phyloP scores from a whole-genome alignment of 768 basidiomycete genomes.

The Boletus subparvulus region DNA sequence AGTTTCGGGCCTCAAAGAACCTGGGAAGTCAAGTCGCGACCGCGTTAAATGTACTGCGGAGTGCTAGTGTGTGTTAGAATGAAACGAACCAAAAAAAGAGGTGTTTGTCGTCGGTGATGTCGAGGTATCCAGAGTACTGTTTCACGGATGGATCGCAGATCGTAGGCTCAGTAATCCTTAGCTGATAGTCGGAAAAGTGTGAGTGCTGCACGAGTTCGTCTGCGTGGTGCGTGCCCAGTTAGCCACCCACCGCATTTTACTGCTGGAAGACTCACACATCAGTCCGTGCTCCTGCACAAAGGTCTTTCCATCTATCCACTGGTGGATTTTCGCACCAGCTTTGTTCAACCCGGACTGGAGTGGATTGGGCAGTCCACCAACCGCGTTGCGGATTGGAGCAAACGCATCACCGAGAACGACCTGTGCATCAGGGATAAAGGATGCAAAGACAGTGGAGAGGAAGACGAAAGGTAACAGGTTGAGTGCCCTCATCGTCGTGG shows the following conservation, averaged over 20 bases:
- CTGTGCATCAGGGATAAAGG: slow-evolving; percentile 43
- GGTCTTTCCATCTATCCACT: slow-evolving; percentile 64
- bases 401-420: slow-evolving; percentile 39
- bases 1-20: slow-evolving; percentile 85
- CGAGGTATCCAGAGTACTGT: slow-evolving; percentile 82
- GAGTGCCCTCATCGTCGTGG: slow-evolving; percentile 41
- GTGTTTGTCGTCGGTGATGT: slow-evolving; percentile 75
- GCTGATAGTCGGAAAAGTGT: slow-evolving; percentile 49
- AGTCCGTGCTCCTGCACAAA: slow-evolving; percentile 72
- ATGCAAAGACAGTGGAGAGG: slow-evolving; percentile 38
- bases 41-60: neutral
- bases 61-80: neutral
- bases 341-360: slow-evolving; percentile 41
- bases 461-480: slow-evolving; percentile 35
- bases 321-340: slow-evolving; percentile 51
- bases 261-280: slow-evolving; percentile 54
- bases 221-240: neutral
- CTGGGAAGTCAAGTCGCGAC: slow-evolving; percentile 35
- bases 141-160: slow-evolving; percentile 76
- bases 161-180: slow-evolving; percentile 64
- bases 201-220: slow-evolving; percentile 67
- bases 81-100: slow-evolving; percentile 79
- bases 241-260: neutral
- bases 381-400: slow-evolving; percentile 20
- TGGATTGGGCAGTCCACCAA: slow-evolving; percentile 40